A percentile compares a stretch with the other conserved stretches of the same genome.
phyloP scores from a whole-genome alignment of 1,284 basidiomycete species.

The Phellopilus nigrolimitatus region DNA sequence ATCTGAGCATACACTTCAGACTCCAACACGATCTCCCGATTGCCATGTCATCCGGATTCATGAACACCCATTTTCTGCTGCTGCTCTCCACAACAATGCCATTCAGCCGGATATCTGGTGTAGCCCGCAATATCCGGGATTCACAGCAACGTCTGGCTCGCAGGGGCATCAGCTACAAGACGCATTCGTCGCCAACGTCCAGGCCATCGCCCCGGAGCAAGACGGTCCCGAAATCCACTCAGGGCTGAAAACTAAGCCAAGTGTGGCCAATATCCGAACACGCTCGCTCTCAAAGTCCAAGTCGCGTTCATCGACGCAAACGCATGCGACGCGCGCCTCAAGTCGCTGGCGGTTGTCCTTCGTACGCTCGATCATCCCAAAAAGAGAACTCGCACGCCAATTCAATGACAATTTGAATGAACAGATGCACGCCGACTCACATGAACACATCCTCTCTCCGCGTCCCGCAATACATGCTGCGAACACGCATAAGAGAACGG shows the following conservation, averaged over 20 bases:
- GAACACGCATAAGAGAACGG: not conserved
- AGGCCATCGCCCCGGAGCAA: too few species aligned
- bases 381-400: constrained; percentile 14
- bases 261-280: too few species aligned
- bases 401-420: constrained; percentile 13
- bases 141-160: constrained; percentile 4
- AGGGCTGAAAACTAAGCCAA: too few species aligned
- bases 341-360: constrained; percentile 1
- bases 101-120: not conserved
- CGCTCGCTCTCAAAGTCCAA: constrained; percentile 3
- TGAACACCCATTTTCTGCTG: constrained; percentile 11
- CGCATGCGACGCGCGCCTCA: not conserved
- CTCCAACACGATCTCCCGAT: too few species aligned
- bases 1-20: not conserved
- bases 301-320: not conserved
- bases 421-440: not conserved
- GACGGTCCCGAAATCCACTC: too few species aligned
- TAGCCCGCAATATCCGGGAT: not conserved
- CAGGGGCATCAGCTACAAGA: not conserved
- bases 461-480: not conserved
- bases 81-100: not conserved
- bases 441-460: not conserved
- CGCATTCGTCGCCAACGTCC: too few species aligned
- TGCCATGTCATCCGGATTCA: not conserved
- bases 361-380: constrained; percentile 14